Evolutionary conservation across 2,329 filamentous ascomycete genomes (phyloP).

Genomic region (Talaromyces amestolkiae): DNA sequence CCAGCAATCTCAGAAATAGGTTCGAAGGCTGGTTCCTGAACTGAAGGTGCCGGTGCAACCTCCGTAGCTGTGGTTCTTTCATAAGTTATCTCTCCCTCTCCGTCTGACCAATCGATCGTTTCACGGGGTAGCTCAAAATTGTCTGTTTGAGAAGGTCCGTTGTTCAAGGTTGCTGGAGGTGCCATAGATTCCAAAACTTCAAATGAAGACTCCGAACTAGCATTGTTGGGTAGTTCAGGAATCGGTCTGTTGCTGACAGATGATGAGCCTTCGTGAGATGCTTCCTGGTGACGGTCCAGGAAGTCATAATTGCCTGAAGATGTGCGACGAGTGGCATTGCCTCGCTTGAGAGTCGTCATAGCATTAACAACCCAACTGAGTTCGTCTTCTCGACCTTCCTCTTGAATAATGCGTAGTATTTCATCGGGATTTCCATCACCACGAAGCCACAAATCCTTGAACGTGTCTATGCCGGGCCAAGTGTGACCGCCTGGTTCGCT

Average conservation of each 20-base stretch:
- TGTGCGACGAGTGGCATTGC: neutral
- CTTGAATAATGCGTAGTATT: slow-evolving; percentile 60
- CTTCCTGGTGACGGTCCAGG: neutral
- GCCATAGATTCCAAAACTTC: neutral
- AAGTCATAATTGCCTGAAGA: neutral
- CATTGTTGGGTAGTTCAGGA: neutral
- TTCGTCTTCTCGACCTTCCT: slow-evolving; percentile 59
- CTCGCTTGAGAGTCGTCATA: slow-evolving; percentile 40
- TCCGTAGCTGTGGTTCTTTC: neutral
- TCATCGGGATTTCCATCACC: slow-evolving; percentile 59
- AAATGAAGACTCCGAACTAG: neutral
- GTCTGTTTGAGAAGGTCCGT: neutral
- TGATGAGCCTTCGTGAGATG: slow-evolving; percentile 7
- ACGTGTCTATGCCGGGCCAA: slow-evolving; percentile 45
- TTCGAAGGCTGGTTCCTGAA: neutral
- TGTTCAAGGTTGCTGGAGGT: neutral
- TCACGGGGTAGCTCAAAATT: neutral
- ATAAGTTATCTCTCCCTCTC: neutral
- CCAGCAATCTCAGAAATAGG: neutral
- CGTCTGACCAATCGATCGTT: slow-evolving; percentile 6
- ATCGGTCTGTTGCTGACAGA: neutral
- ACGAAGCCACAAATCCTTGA: slow-evolving; percentile 57
- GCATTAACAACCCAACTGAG: slow-evolving; percentile 60
- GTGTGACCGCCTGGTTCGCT: slow-evolving; percentile 9
- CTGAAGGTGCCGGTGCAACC: neutral